These are phyloP conservation scores for Pisolithus tinctorius DNA, from an alignment of 768 basidiomycete species.

Conservation along the genomic window DNA sequence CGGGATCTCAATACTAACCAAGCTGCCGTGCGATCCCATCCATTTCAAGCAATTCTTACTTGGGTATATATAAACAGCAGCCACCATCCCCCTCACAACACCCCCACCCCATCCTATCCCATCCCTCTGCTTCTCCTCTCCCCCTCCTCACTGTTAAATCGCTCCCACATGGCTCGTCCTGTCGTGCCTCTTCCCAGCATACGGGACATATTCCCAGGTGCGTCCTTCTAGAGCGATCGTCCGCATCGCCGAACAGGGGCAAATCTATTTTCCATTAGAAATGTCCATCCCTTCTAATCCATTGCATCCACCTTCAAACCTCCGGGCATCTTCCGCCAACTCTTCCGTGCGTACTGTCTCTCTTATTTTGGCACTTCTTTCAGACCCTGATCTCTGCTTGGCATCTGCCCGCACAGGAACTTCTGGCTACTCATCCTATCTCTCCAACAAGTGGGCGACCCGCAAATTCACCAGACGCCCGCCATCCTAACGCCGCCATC, in stretches of 20 bases:
- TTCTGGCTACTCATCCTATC: not conserved
- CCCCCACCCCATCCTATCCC: conserved; percentile 4
- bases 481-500: not conserved
- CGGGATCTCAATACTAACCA: not conserved
- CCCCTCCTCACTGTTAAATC: not conserved
- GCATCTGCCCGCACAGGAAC: not conserved
- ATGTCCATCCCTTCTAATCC: conserved; percentile 15
- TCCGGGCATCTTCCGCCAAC: not conserved
- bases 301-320: not conserved
- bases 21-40: conserved; percentile 1
- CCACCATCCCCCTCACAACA: not conserved
- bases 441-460: conserved; percentile 1
- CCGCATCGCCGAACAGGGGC: not conserved
- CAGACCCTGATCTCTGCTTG: not conserved
- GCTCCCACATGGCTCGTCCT: conserved; percentile 16
- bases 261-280: conserved; percentile 6
- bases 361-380: conserved; percentile 1
- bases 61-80: not conserved
- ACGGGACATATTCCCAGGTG: conserved; percentile 51
- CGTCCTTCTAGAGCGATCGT: conserved; percentile 1
- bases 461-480: not conserved
- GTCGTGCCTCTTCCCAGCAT: conserved; percentile 41
- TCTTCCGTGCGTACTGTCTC: conserved; percentile 3
- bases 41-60: not conserved
- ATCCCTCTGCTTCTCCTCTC: conserved; percentile 1